Conservation (phyloP, 345 rosid species). For the Murraya koenigii region DNA sequence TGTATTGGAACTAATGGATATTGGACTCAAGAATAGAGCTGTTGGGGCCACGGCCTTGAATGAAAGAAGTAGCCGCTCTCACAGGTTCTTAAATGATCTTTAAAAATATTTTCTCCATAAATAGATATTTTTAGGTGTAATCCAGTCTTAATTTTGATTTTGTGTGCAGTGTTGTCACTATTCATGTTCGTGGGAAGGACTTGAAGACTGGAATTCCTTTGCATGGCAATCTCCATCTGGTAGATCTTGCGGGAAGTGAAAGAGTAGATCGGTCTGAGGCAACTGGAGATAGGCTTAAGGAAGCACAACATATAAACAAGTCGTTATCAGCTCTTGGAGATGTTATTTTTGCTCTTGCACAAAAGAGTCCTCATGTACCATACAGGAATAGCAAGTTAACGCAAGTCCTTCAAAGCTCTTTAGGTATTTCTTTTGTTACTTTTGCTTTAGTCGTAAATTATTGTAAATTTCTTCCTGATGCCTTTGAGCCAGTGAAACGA, state of each 20-base stretch:
- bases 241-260: conserved; percentile 99
- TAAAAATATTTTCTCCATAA: not conserved
- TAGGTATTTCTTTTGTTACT: conserved; percentile 41
- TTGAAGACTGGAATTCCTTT: conserved; percentile 45
- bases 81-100: conserved; percentile 47
- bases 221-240: conserved; percentile 82
- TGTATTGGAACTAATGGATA: conserved; percentile 67
- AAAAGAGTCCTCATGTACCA: conserved; percentile 83
- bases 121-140: not conserved
- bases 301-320: conserved; percentile 98
- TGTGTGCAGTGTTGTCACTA: conserved; percentile 66
- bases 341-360: conserved; percentile 85
- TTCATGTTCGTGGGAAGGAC: conserved; percentile 85
- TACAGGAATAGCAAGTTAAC: conserved; percentile 99
- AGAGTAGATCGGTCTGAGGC: conserved; percentile 93
- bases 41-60: conserved; percentile 78
- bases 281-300: conserved; percentile 79
- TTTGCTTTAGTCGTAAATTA: not conserved
- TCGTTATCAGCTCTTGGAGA: conserved; percentile 94
- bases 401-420: conserved; percentile 83
- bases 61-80: conserved; percentile 97
- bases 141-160: conserved; percentile 11
- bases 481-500: not conserved
- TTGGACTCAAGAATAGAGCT: conserved; percentile 75
- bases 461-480: not conserved